These are phyloP conservation scores for Candida berthetii DNA, from an alignment of 805 yeast species.

Conservation along the genomic window DNA sequence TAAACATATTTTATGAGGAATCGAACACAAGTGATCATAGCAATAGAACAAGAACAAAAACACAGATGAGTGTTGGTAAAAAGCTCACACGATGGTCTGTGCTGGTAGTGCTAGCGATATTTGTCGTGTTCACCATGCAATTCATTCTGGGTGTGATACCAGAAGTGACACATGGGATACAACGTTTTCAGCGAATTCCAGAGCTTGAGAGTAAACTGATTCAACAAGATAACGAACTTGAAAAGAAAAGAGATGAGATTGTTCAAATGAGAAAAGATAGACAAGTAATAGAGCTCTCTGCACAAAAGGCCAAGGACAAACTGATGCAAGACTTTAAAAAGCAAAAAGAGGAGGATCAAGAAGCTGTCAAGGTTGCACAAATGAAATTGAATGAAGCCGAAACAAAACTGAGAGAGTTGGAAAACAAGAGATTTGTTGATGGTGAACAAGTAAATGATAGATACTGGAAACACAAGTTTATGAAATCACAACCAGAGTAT, in stretches of 20 bases:
- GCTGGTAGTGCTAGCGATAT: too few relatives aligned
- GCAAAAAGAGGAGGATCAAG: not conserved
- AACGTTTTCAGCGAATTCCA: conserved; percentile 44
- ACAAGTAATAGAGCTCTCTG: not conserved
- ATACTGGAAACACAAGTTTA: not conserved
- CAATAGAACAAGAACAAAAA: too few relatives aligned
- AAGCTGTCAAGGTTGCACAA: not conserved
- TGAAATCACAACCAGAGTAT: conserved; percentile 6
- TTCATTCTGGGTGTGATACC: too few relatives aligned
- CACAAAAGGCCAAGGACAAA: too few relatives aligned
- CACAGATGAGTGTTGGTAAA: too few relatives aligned
- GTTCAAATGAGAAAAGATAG: not conserved
- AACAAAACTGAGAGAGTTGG: not conserved
- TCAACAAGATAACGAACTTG: not conserved
- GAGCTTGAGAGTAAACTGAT: not conserved
- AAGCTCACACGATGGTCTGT: too few relatives aligned
- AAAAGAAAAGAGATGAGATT: not conserved
- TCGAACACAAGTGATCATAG: too few relatives aligned
- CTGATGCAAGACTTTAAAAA: not conserved
- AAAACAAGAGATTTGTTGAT: not conserved
- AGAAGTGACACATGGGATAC: conserved; percentile 18
- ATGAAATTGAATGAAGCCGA: not conserved
- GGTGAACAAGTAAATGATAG: not conserved
- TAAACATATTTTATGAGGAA: too few relatives aligned
- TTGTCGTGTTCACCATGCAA: too few relatives aligned